These are phyloP conservation scores for Fusarium sacchari DNA, from an alignment of 2,329 filamentous ascomycete species.

Conservation along the genomic window DNA sequence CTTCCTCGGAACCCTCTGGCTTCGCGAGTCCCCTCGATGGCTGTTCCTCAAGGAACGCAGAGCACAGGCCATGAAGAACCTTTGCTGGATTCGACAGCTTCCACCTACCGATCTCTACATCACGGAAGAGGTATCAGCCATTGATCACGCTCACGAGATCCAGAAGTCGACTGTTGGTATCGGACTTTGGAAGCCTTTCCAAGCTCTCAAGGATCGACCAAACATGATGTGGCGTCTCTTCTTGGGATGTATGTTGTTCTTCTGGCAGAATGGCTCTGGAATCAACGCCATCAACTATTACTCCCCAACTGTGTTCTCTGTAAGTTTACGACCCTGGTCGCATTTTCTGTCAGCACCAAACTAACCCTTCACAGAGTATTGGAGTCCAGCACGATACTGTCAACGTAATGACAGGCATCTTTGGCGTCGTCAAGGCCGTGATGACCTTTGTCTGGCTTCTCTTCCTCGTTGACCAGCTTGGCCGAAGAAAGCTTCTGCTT, in stretches of 20 bases:
- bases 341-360: rapidly evolving
- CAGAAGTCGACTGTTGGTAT: slow-evolving; percentile 70
- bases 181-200: slow-evolving; percentile 39
- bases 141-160: slow-evolving; percentile 54
- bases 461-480: slow-evolving; percentile 67
- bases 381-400: slow-evolving; percentile 29
- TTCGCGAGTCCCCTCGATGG: slow-evolving; percentile 69
- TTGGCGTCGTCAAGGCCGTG: slow-evolving; percentile 73
- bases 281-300: slow-evolving; percentile 43
- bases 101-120: slow-evolving; percentile 57
- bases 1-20: slow-evolving; percentile 58
- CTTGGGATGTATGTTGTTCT: slow-evolving; percentile 71
- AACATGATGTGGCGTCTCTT: slow-evolving; percentile 70
- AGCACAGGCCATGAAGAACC: slow-evolving; percentile 60
- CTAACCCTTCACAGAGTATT: slow-evolving; percentile 1
- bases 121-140: slow-evolving; percentile 33
- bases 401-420: slow-evolving; percentile 71
- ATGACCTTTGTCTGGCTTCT: slow-evolving; percentile 72
- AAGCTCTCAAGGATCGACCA: slow-evolving; percentile 26
- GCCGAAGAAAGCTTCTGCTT: slow-evolving; percentile 63
- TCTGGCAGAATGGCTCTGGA: slow-evolving; percentile 74
- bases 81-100: slow-evolving; percentile 66
- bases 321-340: not conserved
- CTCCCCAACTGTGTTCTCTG: slow-evolving; percentile 37
- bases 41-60: slow-evolving; percentile 64